Evolutionary conservation across 2,329 filamentous ascomycete genomes (phyloP), one percentile per base, ranked within the genome.

Genomic region (Aspergillus udagawae): DNA sequence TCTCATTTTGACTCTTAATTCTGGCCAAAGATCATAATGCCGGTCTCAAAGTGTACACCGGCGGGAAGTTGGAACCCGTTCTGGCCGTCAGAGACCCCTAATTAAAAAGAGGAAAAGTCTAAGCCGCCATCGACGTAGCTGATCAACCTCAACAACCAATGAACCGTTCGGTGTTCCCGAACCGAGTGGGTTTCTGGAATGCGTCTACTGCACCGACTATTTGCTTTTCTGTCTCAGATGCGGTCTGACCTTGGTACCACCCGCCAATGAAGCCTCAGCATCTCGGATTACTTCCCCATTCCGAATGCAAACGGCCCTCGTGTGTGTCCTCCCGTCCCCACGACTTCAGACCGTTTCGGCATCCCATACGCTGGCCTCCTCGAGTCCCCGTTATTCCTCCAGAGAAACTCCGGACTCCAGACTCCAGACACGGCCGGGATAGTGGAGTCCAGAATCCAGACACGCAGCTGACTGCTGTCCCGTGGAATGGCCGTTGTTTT

Each of bases 361-460:
- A 38, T 38, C 32, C 32, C 32, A 38, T 17, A 38, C 32, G 32
- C 14, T 38, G 32, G 7, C 14, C 32, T 38, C 32, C 32, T 35
- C 32, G 14, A 17, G 73, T 53, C 4, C 12, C 32, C n/a, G 25
- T 17, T 21, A n/a, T 38, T 38, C 32, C 32, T 38, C 32, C 32
- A 38, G 14, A 38, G 32, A 38, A 38, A 38, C 32, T 38, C 32
- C 32, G 32, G 32, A 38, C 32, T 38, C 32, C 32, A 17, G 32
- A 38, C 32, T 38, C 32, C 32, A 38, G 32, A 38, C 32, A 35
- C 32, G 32, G 53, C 45, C 32, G 32, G 49, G 29, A 52, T 8
- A 25, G 20, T 52, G 50, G 20, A 35, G 32, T 17, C 12, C 12
- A 35, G 14, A 5, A 14, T 14, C 14, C 32, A 35, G 12, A 35